Base-by-base conservation (phyloP, 129 eudicot genomes). In the Arctium minus region DNA sequence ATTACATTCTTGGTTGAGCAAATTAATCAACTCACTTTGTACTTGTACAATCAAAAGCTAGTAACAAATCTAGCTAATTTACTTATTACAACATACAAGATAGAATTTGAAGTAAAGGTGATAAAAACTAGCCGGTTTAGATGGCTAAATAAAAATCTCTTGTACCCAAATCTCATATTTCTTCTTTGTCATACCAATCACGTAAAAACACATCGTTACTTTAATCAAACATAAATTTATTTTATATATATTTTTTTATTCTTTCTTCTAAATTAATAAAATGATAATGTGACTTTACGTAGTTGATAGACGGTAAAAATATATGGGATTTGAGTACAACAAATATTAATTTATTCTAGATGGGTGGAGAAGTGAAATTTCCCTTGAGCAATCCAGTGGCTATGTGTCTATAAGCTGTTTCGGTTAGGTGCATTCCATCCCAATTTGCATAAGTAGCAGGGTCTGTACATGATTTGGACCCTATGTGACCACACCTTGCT, bases 341-440 rank as follows among this genome's bases (percentile, higher is more conserved):
- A 1, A 13, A 53, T 60, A 50, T 50, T 2, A 11, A 56, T 53
- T 15, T 60, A 60, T 60, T 60, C 38, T 86, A 82, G 80, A 88
- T 86, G 2, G 90, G 89, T 15, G 97, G 97, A 31, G 82, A 76
- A 76, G 88, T 82, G 71, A 76, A 92, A 12, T 85, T 86, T 30
- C 97, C 97, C 10, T 84, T 44, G 39, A 92, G 60, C 88, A 93
- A 86, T 74, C 85, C 96, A 32, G 40, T 84, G 31, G 92, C 89
- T n/a, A 93, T 85, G 62, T 86, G 79, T 15, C 83, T 81, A 79
- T 93, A 89, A 44, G 96, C 97, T 12, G 88, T 83, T 78, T 91
- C 95, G 0, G 97, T 91, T 29, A 91, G 86, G 84, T 93, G 96
- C 37, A 93, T 70, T 4, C 97, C 97, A 50, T 91, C 97, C 97